Percentiles rank a stretch among this genome's conserved stretches.
Conservation (phyloP, 225 moss, liverwort and hornwort genomes). For the Neckera pumila region DNA sequence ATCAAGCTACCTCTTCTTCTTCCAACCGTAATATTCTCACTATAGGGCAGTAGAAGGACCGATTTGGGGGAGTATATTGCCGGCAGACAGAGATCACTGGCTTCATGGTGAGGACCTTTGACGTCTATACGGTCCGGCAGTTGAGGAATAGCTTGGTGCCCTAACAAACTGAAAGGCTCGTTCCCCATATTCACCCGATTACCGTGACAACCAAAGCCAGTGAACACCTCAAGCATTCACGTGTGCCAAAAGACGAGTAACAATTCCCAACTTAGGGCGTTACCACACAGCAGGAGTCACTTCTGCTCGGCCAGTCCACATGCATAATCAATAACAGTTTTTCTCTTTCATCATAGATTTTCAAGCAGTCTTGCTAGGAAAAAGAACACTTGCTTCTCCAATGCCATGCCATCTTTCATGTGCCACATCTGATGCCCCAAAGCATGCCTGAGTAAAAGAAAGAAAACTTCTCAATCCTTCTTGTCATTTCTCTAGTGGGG, state of each 20-base stretch:
- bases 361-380: not conserved
- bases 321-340: not conserved
- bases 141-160: slow-evolving; percentile 4
- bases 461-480: not conserved
- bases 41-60: not conserved
- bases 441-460: not conserved
- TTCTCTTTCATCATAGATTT: not conserved
- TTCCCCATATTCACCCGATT: slow-evolving; percentile 9
- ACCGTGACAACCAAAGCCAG: not conserved
- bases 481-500: not conserved
- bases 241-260: not conserved
- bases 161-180: slow-evolving; percentile 18
- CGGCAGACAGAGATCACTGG: not conserved
- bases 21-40: not conserved
- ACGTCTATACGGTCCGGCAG: slow-evolving; percentile 2
- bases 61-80: not conserved
- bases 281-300: not conserved
- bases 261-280: not conserved
- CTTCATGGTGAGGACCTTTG: slow-evolving; percentile 1
- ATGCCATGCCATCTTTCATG: not conserved
- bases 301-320: not conserved
- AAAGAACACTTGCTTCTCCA: not conserved
- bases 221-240: not conserved
- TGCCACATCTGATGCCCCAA: not conserved
- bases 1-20: not conserved